phyloP scores from a whole-genome alignment of 192 early-diverging fungal genomes.

The Podila epicladia region DNA sequence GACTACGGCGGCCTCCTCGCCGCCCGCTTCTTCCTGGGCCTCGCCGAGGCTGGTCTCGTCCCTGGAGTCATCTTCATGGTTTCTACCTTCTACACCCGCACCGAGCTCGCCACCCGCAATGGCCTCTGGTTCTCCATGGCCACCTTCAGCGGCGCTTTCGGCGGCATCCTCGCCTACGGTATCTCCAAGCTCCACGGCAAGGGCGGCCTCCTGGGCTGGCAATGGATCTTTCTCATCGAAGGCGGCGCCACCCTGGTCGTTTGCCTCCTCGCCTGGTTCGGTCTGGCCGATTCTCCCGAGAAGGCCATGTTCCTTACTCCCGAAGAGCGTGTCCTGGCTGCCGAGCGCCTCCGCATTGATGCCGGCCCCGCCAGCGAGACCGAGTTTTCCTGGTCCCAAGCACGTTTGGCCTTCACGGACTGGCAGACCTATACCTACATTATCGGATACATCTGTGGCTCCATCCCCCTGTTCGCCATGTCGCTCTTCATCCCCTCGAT shows the following conservation, averaged over 20 bases:
- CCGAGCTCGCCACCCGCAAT: slow-evolving; percentile 57
- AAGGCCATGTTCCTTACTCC: slow-evolving; percentile 54
- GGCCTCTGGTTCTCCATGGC: slow-evolving; percentile 58
- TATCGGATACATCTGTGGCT: slow-evolving; percentile 65
- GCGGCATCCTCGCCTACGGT: slow-evolving; percentile 69
- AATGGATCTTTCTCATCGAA: slow-evolving; percentile 70
- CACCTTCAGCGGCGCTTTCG: slow-evolving; percentile 62
- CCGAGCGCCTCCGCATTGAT: slow-evolving; percentile 53
- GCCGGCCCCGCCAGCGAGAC: slow-evolving; percentile 49
- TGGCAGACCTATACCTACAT: slow-evolving; percentile 55
- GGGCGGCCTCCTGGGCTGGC: slow-evolving; percentile 57
- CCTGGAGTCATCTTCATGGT: slow-evolving; percentile 55
- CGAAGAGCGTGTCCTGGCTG: slow-evolving; percentile 44
- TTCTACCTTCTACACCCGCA: slow-evolving; percentile 58
- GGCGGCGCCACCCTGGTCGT: slow-evolving; percentile 54
- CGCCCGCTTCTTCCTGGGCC: slow-evolving; percentile 64
- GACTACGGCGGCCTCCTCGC: slow-evolving; percentile 46
- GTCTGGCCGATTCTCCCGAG: slow-evolving; percentile 54
- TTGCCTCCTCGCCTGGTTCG: slow-evolving; percentile 44
- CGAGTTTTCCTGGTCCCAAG: slow-evolving; percentile 53
- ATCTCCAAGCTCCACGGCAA: slow-evolving; percentile 59
- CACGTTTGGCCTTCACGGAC: slow-evolving; percentile 50
- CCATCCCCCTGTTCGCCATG: slow-evolving; percentile 66
- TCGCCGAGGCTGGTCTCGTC: slow-evolving; percentile 62
- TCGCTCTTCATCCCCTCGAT: slow-evolving; percentile 75